phyloP scores from a whole-genome alignment of 1,284 basidiomycete genomes.

The Austropuccinia psidii region DNA sequence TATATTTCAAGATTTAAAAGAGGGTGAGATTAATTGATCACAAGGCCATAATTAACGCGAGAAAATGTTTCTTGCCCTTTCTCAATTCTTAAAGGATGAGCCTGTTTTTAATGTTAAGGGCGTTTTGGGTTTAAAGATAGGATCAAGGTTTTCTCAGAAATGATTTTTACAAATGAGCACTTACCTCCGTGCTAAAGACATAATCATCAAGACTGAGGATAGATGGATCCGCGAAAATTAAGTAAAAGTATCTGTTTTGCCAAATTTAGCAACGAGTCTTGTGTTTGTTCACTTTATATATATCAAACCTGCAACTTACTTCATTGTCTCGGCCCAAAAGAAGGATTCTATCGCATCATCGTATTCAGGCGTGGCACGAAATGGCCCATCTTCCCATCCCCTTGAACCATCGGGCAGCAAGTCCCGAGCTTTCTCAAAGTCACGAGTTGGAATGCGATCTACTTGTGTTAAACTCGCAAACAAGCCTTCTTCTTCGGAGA shows the following conservation, averaged over 20 bases:
- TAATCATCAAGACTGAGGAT: constrained; percentile 41
- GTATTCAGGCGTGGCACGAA: background rate
- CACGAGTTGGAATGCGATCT: background rate
- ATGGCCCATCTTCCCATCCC: constrained; percentile 2
- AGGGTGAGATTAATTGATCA: no score
- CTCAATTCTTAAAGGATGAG: background rate
- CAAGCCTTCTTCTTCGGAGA: background rate
- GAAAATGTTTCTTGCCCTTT: no score
- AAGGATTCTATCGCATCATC: background rate
- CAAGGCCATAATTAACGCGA: no score
- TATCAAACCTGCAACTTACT: background rate
- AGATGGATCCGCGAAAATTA: constrained; percentile 42
- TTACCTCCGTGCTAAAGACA: constrained; percentile 44
- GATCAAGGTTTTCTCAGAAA: background rate
- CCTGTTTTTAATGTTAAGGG: background rate
- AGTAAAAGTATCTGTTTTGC: constrained; percentile 43
- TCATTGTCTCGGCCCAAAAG: background rate
- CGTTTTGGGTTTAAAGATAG: background rate
- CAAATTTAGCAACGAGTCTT: background rate
- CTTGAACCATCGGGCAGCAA: background rate
- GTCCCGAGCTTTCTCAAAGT: background rate
- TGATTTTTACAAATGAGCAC: background rate
- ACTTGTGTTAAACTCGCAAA: background rate
- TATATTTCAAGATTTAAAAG: no score
- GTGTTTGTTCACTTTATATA: background rate